phyloP scores from a whole-genome alignment of 805 yeast species.

The Sugiyamaella smithiae region DNA sequence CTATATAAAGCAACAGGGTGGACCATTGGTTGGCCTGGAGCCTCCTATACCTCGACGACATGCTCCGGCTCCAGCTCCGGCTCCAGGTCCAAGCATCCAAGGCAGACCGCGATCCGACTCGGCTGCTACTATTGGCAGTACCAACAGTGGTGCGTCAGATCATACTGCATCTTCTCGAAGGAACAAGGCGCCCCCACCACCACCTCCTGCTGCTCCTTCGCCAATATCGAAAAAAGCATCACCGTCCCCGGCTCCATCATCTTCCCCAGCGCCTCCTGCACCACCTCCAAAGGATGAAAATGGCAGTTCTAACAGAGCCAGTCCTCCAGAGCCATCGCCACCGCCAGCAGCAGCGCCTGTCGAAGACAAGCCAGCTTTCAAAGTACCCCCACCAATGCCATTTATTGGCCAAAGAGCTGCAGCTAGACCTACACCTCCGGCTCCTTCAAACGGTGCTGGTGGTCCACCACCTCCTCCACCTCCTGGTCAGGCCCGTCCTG shows the following conservation, averaged over 20 bases:
- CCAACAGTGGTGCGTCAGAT: conserved; percentile 7
- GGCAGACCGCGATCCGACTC: conserved; percentile 9
- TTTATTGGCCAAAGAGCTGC: conserved; percentile 25
- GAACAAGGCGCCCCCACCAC: conserved; percentile 28
- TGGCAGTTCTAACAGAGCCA: background rate
- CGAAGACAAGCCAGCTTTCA: conserved; percentile 15
- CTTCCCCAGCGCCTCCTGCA: conserved; percentile 29
- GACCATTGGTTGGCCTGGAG: conserved; percentile 77
- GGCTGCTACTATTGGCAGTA: conserved; percentile 11
- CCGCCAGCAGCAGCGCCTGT: conserved; percentile 21
- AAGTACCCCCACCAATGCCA: conserved; percentile 31
- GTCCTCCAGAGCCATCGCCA: conserved; percentile 11
- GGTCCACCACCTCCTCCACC: conserved; percentile 23
- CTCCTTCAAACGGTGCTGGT: conserved; percentile 8
- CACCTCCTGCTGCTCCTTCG: conserved; percentile 30
- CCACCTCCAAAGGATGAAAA: background rate
- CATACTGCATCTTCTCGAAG: conserved; percentile 11
- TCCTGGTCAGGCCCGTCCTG: conserved; percentile 5
- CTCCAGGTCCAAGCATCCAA: conserved; percentile 23
- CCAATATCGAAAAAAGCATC: conserved; percentile 26
- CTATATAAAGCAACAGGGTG: conserved; percentile 69
- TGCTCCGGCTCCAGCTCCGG: conserved; percentile 34
- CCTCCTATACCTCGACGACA: conserved; percentile 74
- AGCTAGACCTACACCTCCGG: conserved; percentile 18
- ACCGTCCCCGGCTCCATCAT: conserved; percentile 26